phyloP scores from a whole-genome alignment of 345 rosid genomes.

The Eutrema japonicum region DNA sequence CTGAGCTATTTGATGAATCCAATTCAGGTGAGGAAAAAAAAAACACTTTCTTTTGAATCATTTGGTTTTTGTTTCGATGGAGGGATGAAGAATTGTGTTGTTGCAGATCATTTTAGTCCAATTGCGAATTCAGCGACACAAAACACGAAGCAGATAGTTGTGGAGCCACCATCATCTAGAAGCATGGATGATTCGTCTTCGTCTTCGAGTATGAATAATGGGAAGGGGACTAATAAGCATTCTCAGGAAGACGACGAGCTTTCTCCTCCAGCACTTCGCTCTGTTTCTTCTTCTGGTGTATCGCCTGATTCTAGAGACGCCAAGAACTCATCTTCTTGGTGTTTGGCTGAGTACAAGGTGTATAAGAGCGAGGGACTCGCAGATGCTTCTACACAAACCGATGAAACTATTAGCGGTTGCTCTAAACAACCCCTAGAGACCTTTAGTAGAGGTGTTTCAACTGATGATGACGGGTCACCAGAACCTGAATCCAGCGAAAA shows the following conservation, averaged over 20 bases:
- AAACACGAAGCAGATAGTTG: conserved; percentile 61
- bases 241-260: conserved; percentile 84
- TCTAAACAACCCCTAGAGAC: conserved; percentile 56
- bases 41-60: neutral
- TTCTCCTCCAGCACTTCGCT: conserved; percentile 65
- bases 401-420: conserved; percentile 55
- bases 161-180: conserved; percentile 73
- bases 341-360: conserved; percentile 83
- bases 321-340: conserved; percentile 66
- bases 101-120: conserved; percentile 58
- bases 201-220: conserved; percentile 69
- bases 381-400: conserved; percentile 95
- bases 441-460: conserved; percentile 87
- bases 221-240: conserved; percentile 58
- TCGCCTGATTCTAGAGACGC: conserved; percentile 72
- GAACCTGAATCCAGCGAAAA: conserved; percentile 51
- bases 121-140: conserved; percentile 43
- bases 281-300: conserved; percentile 61
- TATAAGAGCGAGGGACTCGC: conserved; percentile 70
- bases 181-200: conserved; percentile 85
- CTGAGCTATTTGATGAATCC: conserved; percentile 79
- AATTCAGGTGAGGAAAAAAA: conserved; percentile 54
- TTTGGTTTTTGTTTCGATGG: neutral
- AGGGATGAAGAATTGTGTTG: conserved; percentile 14
- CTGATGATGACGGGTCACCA: conserved; percentile 61